A percentile compares a stretch with the other conserved stretches of the same genome.
Evolutionary conservation across 768 basidiomycete genomes (phyloP).

Genomic region (Leccinum incarnatum): DNA sequence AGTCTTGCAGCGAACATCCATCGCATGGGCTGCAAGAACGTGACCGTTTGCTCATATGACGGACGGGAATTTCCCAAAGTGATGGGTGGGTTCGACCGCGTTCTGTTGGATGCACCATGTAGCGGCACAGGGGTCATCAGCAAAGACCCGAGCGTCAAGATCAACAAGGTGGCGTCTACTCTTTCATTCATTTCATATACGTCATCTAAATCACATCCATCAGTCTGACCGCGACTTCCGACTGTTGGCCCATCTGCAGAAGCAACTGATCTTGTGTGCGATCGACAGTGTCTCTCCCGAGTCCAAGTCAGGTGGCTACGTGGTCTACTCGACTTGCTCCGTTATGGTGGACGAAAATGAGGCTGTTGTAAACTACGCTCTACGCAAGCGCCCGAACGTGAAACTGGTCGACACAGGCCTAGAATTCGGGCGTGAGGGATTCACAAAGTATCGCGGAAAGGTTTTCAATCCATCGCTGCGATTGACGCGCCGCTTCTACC

Average conservation of each 20-base stretch:
- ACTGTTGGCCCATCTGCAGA: constrained; percentile 95
- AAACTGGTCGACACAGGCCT: constrained; percentile 91
- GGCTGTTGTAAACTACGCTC: constrained; percentile 94
- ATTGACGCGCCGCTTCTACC: constrained; percentile 88
- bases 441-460: constrained; percentile 88
- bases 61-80: constrained; percentile 98
- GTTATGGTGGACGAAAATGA: constrained; percentile 99
- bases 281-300: constrained; percentile 92
- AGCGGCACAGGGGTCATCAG: constrained; percentile 98
- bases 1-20: constrained; percentile 96
- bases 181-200: neutral
- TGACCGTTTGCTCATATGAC: constrained; percentile 95
- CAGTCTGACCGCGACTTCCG: constrained; percentile 95
- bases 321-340: constrained; percentile 98
- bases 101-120: constrained; percentile 94
- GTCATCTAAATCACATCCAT: constrained; percentile 3
- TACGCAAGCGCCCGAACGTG: constrained; percentile 90
- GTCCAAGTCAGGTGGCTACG: constrained; percentile 87
- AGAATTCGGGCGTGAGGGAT: constrained; percentile 91
- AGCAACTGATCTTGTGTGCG: constrained; percentile 96
- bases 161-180: constrained; percentile 79
- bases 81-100: constrained; percentile 98
- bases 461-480: constrained; percentile 74
- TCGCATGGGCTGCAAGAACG: constrained; percentile 96
- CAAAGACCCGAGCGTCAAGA: constrained; percentile 96